Conservation (phyloP, 202 grass and related monocot species). For the Zoysia matrella region DNA sequence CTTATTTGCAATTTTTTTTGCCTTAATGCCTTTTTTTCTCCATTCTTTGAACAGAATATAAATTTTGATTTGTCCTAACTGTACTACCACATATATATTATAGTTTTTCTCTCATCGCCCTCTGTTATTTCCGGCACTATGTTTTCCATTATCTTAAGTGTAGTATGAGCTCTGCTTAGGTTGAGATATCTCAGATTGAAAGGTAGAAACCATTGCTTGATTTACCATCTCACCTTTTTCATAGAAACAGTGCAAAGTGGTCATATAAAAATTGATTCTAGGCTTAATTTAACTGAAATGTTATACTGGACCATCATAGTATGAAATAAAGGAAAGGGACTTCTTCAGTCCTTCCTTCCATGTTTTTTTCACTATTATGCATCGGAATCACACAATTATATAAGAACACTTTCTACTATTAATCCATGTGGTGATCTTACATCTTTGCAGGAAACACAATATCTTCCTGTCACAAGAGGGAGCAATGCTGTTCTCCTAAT, state of each 20-base stretch:
- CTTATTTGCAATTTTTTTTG: constrained; percentile 17
- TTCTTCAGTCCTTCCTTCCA: not conserved
- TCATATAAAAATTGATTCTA: constrained; percentile 21
- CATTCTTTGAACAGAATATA: constrained; percentile 20
- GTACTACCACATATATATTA: constrained; percentile 8
- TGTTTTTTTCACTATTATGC: not conserved
- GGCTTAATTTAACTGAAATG: constrained; percentile 18
- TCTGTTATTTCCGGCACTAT: constrained; percentile 27
- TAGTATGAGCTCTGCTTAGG: not conserved
- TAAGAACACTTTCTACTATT: constrained; percentile 16
- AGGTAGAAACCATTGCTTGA: constrained; percentile 7
- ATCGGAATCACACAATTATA: not conserved
- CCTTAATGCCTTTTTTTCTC: constrained; percentile 27
- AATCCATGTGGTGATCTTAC: constrained; percentile 40
- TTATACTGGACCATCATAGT: too few species aligned
- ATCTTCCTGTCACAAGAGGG: too few species aligned
- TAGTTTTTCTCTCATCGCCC: constrained; percentile 28
- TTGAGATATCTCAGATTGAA: constrained; percentile 21
- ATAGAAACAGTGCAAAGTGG: not conserved
- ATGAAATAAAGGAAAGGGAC: not conserved
- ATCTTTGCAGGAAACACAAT: too few species aligned
- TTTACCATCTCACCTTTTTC: not conserved
- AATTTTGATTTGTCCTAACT: not conserved
- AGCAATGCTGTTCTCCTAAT: too few species aligned
- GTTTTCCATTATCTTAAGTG: constrained; percentile 28